Base-by-base conservation (phyloP, 331 rosid genomes). In the Telfairia occidentalis region DNA sequence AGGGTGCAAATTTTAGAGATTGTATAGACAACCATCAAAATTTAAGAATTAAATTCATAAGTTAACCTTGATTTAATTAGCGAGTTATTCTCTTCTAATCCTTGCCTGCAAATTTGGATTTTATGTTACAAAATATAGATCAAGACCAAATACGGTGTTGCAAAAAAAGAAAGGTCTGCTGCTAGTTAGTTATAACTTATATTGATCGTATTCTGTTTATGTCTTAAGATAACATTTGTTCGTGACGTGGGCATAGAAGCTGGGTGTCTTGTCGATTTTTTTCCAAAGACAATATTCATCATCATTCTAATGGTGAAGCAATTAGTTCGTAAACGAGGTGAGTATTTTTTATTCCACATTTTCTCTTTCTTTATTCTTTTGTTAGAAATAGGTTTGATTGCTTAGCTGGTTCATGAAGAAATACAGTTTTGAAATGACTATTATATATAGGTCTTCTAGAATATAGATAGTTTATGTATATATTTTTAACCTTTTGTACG, bases 241-340 rank as follows among this genome's bases (percentile, higher is more conserved):
- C 9, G 9, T 38, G 72, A 64, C 18, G 46, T 37, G 72, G 9
- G 12, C 19, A 38, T 21, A 38, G 52, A 65, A 21, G 73, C 73
- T 21, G 46, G 16, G 1, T 19, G 3, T 19, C 29, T 38, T 65
- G 21, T 9, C 19, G 0, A 4, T 2, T 19, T 65, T 65, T 28
- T 37, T 21, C 19, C 1, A 0, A 12, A 10, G 48, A 40, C 23
- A 42, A 12, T 40, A 42, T 66, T 66, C 34, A 66, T 38, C 52
- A 66, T 30, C 6, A 60, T 60, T 37, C 73, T 2, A 29, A 82
- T 78, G 85, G 85, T 78, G 57, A 82, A 82, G 77, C 79, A 78
- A 37, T 78, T 78, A 42, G 79, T 2, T 32, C 76, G 57, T 7
- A 78, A 78, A 40, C 63, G 75, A 71, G 79, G 85, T 78, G 19